A percentile compares a stretch with the other conserved stretches of the same genome.
Evolutionary conservation across 2,329 filamentous ascomycete genomes (phyloP).

Genomic region (Epichloe amarillans): DNA sequence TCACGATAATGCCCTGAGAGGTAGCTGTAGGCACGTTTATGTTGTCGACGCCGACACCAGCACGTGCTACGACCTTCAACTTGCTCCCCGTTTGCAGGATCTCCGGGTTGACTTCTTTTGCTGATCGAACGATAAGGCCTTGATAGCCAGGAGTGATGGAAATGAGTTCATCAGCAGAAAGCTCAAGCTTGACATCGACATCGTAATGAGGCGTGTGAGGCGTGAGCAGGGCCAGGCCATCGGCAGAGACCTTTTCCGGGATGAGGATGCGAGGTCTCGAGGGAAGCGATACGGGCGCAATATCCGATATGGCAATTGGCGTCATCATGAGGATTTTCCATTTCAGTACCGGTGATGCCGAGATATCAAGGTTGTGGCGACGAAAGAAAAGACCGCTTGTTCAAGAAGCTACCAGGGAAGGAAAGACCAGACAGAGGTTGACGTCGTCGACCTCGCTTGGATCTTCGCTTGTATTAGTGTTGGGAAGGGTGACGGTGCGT

Average conservation of each 20-base stretch:
- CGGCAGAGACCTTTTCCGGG: conserved; percentile 67
- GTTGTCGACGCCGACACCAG: conserved; percentile 47
- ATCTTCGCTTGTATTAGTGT: neutral
- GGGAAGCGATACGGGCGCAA: conserved; percentile 1
- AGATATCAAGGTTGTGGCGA: neutral
- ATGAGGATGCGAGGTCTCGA: conserved; percentile 45
- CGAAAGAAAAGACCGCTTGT: too few species aligned
- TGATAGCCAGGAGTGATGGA: conserved; percentile 58
- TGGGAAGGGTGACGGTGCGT: neutral
- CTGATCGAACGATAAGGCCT: conserved; percentile 66
- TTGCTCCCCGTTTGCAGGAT: conserved; percentile 53
- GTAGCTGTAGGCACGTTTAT: too few species aligned
- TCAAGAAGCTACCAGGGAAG: neutral
- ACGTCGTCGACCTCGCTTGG: neutral
- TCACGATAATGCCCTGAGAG: too few species aligned
- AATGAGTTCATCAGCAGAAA: conserved; percentile 50
- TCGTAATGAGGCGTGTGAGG: conserved; percentile 49
- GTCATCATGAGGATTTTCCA: conserved; percentile 10
- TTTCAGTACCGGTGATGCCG: neutral
- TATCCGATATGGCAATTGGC: conserved; percentile 12
- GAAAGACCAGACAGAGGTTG: neutral
- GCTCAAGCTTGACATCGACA: conserved; percentile 52
- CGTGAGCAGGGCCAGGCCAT: conserved; percentile 57
- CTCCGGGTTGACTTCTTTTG: conserved; percentile 63
- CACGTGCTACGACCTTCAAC: conserved; percentile 65